These are phyloP conservation scores for Plasmodium gallinaceum DNA, from an alignment of 169 alveolate species.

Conservation along the genomic window DNA sequence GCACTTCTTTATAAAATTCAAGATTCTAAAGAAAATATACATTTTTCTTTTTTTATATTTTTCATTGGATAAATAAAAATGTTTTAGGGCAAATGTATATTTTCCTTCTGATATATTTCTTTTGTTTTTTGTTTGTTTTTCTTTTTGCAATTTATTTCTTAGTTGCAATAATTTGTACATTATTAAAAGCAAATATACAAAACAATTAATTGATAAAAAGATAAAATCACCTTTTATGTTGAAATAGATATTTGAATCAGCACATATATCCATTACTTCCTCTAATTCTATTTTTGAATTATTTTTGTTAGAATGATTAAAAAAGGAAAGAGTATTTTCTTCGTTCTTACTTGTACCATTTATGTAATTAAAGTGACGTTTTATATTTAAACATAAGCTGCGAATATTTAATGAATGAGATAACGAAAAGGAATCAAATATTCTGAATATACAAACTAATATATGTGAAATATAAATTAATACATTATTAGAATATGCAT, in stretches of 20 bases:
- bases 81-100: constrained; percentile 34
- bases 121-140: background rate
- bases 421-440: constrained; percentile 58
- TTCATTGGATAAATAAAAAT: constrained; percentile 33
- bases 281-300: background rate
- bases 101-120: background rate
- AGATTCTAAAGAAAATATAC: background rate
- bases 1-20: background rate
- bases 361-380: constrained; percentile 23
- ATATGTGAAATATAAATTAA: constrained; percentile 40
- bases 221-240: constrained; percentile 50
- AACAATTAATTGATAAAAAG: constrained; percentile 39
- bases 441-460: constrained; percentile 55
- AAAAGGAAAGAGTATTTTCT: background rate
- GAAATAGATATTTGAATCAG: constrained; percentile 20
- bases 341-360: constrained; percentile 9
- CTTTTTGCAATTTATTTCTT: background rate
- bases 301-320: too few species aligned
- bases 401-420: constrained; percentile 51
- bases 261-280: constrained; percentile 8
- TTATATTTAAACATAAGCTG: constrained; percentile 51
- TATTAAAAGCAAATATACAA: constrained; percentile 28
- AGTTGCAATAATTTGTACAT: constrained; percentile 13
- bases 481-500: constrained; percentile 51
- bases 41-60: constrained; percentile 5